Evolutionary conservation across 352 stramenopile species (phyloP).

Genomic region (Phytophthora ohioensis): DNA sequence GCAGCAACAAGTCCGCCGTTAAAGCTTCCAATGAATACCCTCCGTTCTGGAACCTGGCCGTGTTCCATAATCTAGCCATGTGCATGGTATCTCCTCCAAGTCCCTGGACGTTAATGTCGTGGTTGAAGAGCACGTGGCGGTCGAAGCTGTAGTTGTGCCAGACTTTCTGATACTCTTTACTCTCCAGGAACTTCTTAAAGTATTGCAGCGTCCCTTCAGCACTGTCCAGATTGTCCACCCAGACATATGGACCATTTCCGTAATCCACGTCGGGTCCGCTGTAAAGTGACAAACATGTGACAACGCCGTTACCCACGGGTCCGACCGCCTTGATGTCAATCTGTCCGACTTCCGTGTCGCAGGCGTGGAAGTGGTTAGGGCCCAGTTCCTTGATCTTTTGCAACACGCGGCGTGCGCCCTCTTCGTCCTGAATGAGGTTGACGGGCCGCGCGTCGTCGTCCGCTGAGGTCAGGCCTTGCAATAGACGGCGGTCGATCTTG

Average conservation of each 20-base stretch:
- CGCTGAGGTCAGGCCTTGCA: slow-evolving; percentile 67
- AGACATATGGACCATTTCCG: slow-evolving; percentile 92
- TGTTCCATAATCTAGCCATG: slow-evolving; percentile 96
- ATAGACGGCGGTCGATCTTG: slow-evolving; percentile 62
- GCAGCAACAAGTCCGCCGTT: slow-evolving; percentile 84
- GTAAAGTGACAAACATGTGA: slow-evolving; percentile 98
- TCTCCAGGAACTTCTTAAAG: slow-evolving; percentile 95
- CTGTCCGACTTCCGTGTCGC: slow-evolving; percentile 98
- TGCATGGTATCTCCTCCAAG: slow-evolving; percentile 99
- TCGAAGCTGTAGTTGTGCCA: slow-evolving; percentile 99
- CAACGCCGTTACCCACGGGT: slow-evolving; percentile 97
- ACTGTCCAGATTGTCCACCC: slow-evolving; percentile 94
- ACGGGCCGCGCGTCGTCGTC: slow-evolving; percentile 75
- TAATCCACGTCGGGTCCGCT: slow-evolving; percentile 97
- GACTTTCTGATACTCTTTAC: slow-evolving; percentile 91
- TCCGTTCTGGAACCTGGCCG: slow-evolving; percentile 77
- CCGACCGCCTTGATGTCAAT: slow-evolving; percentile 96
- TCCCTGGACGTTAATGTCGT: slow-evolving; percentile 93
- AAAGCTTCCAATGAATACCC: slow-evolving; percentile 97
- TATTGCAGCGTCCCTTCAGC: slow-evolving; percentile 87
- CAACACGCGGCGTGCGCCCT: slow-evolving; percentile 67
- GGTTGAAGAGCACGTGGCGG: slow-evolving; percentile 98
- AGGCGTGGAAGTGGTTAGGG: slow-evolving; percentile 91
- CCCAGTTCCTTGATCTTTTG: slow-evolving; percentile 67
- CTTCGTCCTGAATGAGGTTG: slow-evolving; percentile 84